These are phyloP conservation scores for Candida verbasci DNA, from an alignment of 805 yeast genomes.

Conservation along the genomic window DNA sequence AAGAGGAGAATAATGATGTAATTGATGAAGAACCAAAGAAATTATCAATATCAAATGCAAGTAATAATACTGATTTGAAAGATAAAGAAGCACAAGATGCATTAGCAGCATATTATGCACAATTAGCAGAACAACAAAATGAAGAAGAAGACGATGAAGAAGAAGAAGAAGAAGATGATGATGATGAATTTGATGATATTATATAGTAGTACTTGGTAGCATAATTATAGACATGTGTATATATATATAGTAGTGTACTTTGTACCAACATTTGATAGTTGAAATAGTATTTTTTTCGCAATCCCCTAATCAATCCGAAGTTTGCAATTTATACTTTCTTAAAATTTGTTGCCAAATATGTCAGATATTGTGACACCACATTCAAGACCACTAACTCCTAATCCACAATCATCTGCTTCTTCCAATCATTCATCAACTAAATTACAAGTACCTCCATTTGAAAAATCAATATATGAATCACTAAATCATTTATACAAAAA, in stretches of 20 bases:
- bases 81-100: conserved; percentile 72
- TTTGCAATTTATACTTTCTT: not conserved
- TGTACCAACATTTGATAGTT: not conserved
- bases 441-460: conserved; percentile 29
- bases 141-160: conserved; percentile 56
- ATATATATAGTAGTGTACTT: not conserved
- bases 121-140: conserved; percentile 65
- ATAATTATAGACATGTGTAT: no score
- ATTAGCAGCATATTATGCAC: conserved; percentile 62
- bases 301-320: conserved; percentile 5
- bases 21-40: conserved; percentile 8
- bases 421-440: not conserved
- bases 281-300: not conserved
- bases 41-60: conserved; percentile 3
- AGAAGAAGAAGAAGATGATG: conserved; percentile 33
- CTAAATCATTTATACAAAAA: conserved; percentile 23
- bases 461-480: conserved; percentile 27
- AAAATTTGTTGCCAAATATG: no score
- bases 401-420: not conserved
- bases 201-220: conserved; percentile 4
- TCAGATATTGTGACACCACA: conserved; percentile 8
- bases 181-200: conserved; percentile 28
- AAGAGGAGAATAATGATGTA: conserved; percentile 6
- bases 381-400: conserved; percentile 9
- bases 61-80: conserved; percentile 36